Evolutionary conservation across 352 stramenopile genomes (phyloP), one percentile per base, ranked within the genome.

Genomic region (Globisporangium nunn): DNA sequence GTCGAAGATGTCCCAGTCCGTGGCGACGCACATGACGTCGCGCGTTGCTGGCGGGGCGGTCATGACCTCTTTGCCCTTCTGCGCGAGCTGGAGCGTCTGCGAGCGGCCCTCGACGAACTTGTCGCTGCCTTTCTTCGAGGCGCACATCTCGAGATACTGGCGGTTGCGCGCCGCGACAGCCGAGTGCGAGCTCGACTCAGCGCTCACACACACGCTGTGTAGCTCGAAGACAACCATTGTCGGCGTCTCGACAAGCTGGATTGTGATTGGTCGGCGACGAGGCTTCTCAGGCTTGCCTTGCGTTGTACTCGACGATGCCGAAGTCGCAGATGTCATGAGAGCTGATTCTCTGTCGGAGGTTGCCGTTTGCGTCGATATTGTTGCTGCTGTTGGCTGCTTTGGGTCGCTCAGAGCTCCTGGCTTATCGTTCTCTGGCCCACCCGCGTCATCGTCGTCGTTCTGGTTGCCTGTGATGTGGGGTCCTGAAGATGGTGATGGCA

Each of bases 1-100:
- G 63, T 96, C 87, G 46, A 82, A 93, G 54, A 96, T 95, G 60
- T 94, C 87, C 85, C 85, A 96, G 54, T 88, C 72, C 1, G 85
- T 94, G 2, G 83, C 83, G 43, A 78, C 71, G 57, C 77, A 87
- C 10, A 84, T 75, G 31, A 68, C 80, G 65, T 91, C 79, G 23
- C 75, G 70, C 37, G 84, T 93, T n/a, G 79, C 74, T 2, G 84
- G 81, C 0, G 87, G 85, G 2, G 75, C 74, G 10, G 82, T 87
- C 84, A 91, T 89, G 10, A 94, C 85, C 45, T 89, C 78, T 43
- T 93, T 96, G 15, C 71, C 78, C 51, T 91, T 91, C 52, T 89
- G 78, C 0, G 82, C 78, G 10, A 91, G 68, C 55, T 94, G 78
- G 28, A 89, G 56, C 17, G 82, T 92, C 61, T 91, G 79, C 6